These are phyloP conservation scores for Neobulgaria alba DNA, from an alignment of 2,329 filamentous ascomycete genomes.

Conservation along the genomic window DNA sequence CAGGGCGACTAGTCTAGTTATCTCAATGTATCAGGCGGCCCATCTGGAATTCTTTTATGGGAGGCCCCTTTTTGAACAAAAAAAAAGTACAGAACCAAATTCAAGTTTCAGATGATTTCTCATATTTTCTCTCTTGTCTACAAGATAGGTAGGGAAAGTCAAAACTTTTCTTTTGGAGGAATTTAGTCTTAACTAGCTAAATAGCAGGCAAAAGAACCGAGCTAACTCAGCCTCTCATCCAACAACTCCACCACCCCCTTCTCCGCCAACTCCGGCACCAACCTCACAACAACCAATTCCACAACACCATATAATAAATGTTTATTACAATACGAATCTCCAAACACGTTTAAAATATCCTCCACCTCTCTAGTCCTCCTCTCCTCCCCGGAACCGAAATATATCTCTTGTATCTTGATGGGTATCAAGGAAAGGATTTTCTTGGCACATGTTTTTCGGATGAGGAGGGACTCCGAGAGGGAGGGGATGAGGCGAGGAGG, in stretches of 20 bases:
- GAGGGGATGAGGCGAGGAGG: slow-evolving; percentile 53
- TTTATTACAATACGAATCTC: slow-evolving; percentile 84
- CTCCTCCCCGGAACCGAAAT: slow-evolving; percentile 35
- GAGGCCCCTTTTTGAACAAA: slow-evolving; percentile 25
- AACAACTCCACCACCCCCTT: slow-evolving; percentile 63
- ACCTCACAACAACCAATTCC: slow-evolving; percentile 69
- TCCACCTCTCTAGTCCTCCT: slow-evolving; percentile 32
- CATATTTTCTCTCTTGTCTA: no score
- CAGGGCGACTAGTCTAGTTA: slow-evolving; percentile 14
- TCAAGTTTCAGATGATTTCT: no score
- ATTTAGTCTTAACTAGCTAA: no score
- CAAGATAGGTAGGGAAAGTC: no score
- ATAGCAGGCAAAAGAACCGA: no score
- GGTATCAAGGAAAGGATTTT: slow-evolving; percentile 43
- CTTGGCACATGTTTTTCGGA: slow-evolving; percentile 59
- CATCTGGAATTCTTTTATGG: slow-evolving; percentile 22
- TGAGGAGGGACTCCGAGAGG: slow-evolving; percentile 49
- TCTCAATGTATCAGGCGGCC: slow-evolving; percentile 21
- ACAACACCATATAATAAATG: slow-evolving; percentile 77
- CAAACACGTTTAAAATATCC: slow-evolving; percentile 62
- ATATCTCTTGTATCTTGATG: slow-evolving; percentile 26
- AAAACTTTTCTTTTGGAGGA: no score
- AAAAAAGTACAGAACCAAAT: no score
- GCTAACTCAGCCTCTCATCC: slow-evolving; percentile 55
- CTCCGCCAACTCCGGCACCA: slow-evolving; percentile 77